Base-by-base conservation (phyloP, 2,329 filamentous ascomycete species). In the Aspergillus unguis region DNA sequence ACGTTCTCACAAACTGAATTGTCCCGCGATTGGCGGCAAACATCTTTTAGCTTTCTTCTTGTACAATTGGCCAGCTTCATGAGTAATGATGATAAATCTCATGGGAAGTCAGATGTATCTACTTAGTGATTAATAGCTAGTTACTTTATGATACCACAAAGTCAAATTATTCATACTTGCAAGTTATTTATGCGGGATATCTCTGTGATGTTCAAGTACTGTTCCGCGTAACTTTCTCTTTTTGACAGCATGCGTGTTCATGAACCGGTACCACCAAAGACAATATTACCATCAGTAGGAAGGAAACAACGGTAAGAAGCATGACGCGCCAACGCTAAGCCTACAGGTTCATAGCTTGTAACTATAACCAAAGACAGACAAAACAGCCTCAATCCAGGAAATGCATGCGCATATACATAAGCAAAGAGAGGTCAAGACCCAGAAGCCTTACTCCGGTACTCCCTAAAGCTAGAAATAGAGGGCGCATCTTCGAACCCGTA, bases 401-500 rank as follows among this genome's bases (percentile, higher is more conserved):
- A 26, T 36, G 26, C 35, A 11, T 29, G 35, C 11, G 27, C 9
- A 27, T 32, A 23, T 31, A 52, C 5, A 41, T 25, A 31, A 38
- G n/a, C 6, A 2, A 45, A 10, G 17, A 31, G 8, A 10, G 8
- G 9, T 48, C 35, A 63, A 10, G 55, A 66, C 8, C 65, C 64
- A 27, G 59, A 65, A 5, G 72, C 68, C 45, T 70, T 70, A 38
- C 65, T 71, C 46, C 73, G 69, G 62, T 76, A 78, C 52, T 77
- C 74, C 53, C 74, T 70, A 55, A 78, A 78, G 46, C 65, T 75
- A 2, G 63, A 63, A 33, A 61, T 53, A 38, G 62, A 50, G 27
- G 56, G 51, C 17, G 53, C 42, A 33, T 57, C 56, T 8, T 58
- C 57, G 26, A 48, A 37, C 5, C 48, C 28, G 41, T 51, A 54